Percentiles rank a stretch among this genome's conserved stretches.
Conservation (phyloP, 345 rosid species). For the Eutrema heterophyllum region DNA sequence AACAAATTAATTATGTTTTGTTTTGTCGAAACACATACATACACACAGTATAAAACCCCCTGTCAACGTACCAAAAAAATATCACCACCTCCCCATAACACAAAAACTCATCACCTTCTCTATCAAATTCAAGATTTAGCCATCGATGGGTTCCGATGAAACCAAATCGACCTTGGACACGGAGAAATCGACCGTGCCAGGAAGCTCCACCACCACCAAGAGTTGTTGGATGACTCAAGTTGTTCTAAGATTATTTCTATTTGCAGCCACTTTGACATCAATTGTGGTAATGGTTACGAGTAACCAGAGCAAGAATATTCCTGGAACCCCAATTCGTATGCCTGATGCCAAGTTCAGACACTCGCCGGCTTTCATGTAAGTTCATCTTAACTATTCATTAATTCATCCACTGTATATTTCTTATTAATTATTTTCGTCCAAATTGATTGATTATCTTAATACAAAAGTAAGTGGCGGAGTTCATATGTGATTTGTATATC, state of each 20-base stretch:
- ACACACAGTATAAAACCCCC: constrained; percentile 12
- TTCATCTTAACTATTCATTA: background rate
- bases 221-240: constrained; percentile 32
- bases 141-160: constrained; percentile 28
- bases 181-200: constrained; percentile 10
- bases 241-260: constrained; percentile 46
- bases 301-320: constrained; percentile 43
- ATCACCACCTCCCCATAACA: constrained; percentile 9
- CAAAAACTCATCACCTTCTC: background rate
- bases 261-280: constrained; percentile 49
- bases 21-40: background rate
- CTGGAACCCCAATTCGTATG: background rate
- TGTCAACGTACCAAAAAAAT: background rate
- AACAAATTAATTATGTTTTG: constrained; percentile 4
- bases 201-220: constrained; percentile 6
- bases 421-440: background rate
- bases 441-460: background rate
- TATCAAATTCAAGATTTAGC: background rate
- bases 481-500: background rate
- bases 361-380: constrained; percentile 81
- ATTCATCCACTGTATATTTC: background rate
- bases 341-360: constrained; percentile 52
- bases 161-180: constrained; percentile 16
- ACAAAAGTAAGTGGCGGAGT: background rate
- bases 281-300: constrained; percentile 56